A percentile compares a stretch with the other conserved stretches of the same genome.
These are phyloP conservation scores for Bathelium albidoporum DNA, from an alignment of 495 filamentous ascomycete species.

Conservation along the genomic window DNA sequence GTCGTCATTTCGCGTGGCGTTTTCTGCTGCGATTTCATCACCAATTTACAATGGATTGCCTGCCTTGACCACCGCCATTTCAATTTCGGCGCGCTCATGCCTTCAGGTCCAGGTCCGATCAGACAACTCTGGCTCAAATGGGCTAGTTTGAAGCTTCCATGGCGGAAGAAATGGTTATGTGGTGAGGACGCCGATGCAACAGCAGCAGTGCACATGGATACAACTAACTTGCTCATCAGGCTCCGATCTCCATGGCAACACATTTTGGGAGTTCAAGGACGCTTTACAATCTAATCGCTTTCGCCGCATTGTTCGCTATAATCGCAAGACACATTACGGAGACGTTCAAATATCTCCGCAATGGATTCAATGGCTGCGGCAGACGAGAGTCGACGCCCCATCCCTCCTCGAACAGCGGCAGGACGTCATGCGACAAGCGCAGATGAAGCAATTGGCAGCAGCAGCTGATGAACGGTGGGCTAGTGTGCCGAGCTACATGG, in stretches of 20 bases:
- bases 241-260: conserved; percentile 77
- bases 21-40: neutral
- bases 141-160: conserved; percentile 75
- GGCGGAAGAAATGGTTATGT: conserved; percentile 70
- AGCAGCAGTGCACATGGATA: neutral
- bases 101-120: conserved; percentile 28
- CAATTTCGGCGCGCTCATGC: neutral
- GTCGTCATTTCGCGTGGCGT: neutral
- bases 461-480: conserved; percentile 80
- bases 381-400: conserved; percentile 62
- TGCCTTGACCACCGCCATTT: conserved; percentile 17
- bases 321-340: conserved; percentile 48
- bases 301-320: conserved; percentile 59
- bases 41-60: neutral
- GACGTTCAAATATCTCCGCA: conserved; percentile 60
- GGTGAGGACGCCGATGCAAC: conserved; percentile 41
- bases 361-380: conserved; percentile 96
- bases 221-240: conserved; percentile 40
- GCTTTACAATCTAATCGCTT: conserved; percentile 40
- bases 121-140: conserved; percentile 63
- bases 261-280: conserved; percentile 87
- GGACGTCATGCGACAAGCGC: conserved; percentile 56
- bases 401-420: conserved; percentile 61
- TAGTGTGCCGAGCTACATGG: conserved; percentile 56
- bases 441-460: conserved; percentile 64